These are phyloP conservation scores for Gossypium anomalum DNA, from an alignment of 345 rosid genomes.

Conservation along the genomic window DNA sequence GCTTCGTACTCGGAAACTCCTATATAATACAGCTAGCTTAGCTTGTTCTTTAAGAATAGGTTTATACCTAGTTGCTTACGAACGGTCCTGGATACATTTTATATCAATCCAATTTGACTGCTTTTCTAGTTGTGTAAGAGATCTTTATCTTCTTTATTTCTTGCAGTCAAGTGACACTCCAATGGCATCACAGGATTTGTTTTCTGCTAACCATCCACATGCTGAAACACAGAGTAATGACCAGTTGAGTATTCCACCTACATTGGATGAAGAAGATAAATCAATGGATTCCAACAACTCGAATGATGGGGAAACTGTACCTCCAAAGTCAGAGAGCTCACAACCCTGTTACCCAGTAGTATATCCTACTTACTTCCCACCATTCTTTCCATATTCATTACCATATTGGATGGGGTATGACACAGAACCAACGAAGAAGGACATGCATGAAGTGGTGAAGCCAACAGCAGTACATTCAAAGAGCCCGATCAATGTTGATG, in stretches of 20 bases:
- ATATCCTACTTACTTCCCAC: conserved; percentile 71
- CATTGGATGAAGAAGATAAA: conserved; percentile 80
- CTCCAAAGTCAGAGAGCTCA: conserved; percentile 40
- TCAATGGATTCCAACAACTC: conserved; percentile 95
- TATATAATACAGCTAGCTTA: not conserved
- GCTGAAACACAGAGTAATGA: conserved; percentile 45
- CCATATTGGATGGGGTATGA: conserved; percentile 65
- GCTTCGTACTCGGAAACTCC: not conserved
- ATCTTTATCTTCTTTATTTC: conserved; percentile 1
- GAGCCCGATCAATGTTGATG: conserved; percentile 81
- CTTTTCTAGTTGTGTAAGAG: not conserved
- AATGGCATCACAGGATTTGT: conserved; percentile 57
- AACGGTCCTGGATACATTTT: not conserved
- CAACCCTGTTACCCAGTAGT: conserved; percentile 56
- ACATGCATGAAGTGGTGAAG: conserved; percentile 67
- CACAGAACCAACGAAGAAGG: conserved; percentile 44
- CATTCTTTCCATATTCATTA: conserved; percentile 58
- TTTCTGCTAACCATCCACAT: conserved; percentile 31
- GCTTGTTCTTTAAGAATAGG: not conserved
- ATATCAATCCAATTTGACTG: not conserved
- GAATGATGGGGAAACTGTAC: conserved; percentile 54
- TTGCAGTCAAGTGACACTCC: conserved; percentile 57
- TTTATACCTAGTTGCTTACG: not conserved
- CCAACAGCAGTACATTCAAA: conserved; percentile 82
- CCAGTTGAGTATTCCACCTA: conserved; percentile 43